Base-by-base conservation (phyloP, 345 rosid species). In the Orychophragmus violaceus region DNA sequence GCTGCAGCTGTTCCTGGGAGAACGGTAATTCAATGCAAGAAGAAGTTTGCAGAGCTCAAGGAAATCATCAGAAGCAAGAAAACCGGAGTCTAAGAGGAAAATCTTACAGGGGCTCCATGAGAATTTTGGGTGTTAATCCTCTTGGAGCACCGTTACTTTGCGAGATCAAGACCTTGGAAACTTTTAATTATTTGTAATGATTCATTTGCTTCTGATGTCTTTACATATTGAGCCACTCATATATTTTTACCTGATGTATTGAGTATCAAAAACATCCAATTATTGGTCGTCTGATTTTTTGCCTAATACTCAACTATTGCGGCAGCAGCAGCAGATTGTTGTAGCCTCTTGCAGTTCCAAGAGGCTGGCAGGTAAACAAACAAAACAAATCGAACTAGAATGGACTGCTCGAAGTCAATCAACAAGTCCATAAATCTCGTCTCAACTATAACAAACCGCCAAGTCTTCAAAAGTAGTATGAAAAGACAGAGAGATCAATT, bases 1-100 rank as follows among this genome's bases (percentile, higher is more conserved):
- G 95, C 95, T 23, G 71, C 93, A 23, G 93, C 96, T 24, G 96
- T 91, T 76, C 99, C 97, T 5, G 97, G 99, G 67, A 94, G 87
- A 78, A 87, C 93, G 3, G 70, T 87, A 76, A 86, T 71, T 66
- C 99, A 91, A 45, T 94, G 97, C 86, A 90, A 83, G 93, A 91
- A 87, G 80, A 91, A 89, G 64, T 81, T 87, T 70, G 77, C 93
- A 1, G 64, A 23, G 57, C 75, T 94, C 35, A 91, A 83, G 79
- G 99, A 89, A 62, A 77, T 32, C 65, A 76, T 94, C 44, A 80
- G 91, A 76, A 93, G 25, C 85, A 86, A 90, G 86, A 90, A 90
- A 79, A 79, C 23, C 18, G 65, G 32, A 54, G 69, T 62, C 23
- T 74, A 25, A 23, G 18, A 3, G 16, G 36, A 12, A 36, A 36